Evolutionary conservation across 805 yeast genomes (phyloP), one percentile per base, ranked within the genome.

Genomic region (Sugiyamaella floridensis): DNA sequence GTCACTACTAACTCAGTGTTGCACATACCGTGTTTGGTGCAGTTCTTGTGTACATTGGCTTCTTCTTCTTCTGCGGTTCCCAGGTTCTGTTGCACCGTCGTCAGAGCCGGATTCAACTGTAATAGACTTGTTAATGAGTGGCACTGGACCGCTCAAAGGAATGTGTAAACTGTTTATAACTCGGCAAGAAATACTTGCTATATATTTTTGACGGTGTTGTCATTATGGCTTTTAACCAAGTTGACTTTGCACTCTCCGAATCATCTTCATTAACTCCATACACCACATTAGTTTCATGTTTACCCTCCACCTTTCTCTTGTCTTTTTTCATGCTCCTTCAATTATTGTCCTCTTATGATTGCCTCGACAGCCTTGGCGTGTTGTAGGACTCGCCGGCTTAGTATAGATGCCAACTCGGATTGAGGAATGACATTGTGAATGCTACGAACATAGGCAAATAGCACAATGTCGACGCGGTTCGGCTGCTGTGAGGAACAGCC

Each of bases 1-100:
- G 8, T 34, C 28, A 15, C 8, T 26, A 41, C 40, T 16, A 32
- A 32, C 40, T 7, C 40, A 78, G 82, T 29, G 98, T 92, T 41
- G 96, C 98, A 28, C 80, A 80, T 59, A 93, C 98, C 2, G 84
- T 92, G 22, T 85, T 85, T 71, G 84, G 89, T 48, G 97, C 98
- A 22, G 97, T 90, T 8, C 66, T 85, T 53, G 89, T 92, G 10
- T 92, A 92, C 68, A 70, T 82, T 52, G 76, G 74, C 32, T 89
- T 89, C 76, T 85, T 93, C 63, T 72, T 84, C 32, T 92, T 90
- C 71, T 92, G 98, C 69, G 98, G 97, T 3, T 82, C 81, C 60
- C 98, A 92, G 70, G 80, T 89, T 18, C 71, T 77, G 61, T 83
- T 60, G 74, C 82, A 66, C 64, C 79, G 75, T 60, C 82, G 83